Evolutionary conservation across 331 rosid species (phyloP).

Genomic region (Malus hybrid): DNA sequence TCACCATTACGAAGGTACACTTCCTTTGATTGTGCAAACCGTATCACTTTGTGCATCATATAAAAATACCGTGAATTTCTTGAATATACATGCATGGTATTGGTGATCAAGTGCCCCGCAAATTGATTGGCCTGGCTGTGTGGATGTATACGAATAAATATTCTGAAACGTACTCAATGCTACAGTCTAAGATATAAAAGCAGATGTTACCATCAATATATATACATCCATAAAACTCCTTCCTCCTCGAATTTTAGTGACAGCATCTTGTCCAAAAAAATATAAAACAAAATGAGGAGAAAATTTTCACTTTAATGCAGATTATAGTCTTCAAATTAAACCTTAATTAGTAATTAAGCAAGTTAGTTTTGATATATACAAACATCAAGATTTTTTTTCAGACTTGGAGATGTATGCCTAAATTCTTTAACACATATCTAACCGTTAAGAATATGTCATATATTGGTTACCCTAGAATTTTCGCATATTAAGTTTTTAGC

Average conservation of each 20-base stretch:
- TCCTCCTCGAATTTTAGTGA: background rate
- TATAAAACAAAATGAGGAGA: no score
- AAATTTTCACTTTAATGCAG: background rate
- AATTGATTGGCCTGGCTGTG: background rate
- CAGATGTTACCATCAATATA: background rate
- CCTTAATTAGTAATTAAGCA: no score
- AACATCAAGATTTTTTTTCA: no score
- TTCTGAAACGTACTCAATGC: background rate
- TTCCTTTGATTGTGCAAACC: no score
- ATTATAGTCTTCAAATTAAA: no score
- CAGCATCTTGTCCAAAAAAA: background rate
- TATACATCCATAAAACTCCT: background rate
- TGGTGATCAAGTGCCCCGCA: background rate
- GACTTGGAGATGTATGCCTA: no score
- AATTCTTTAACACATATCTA: no score
- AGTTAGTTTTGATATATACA: no score
- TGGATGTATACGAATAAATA: background rate
- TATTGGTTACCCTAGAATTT: no score
- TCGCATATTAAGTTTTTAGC: no score
- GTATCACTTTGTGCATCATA: background rate
- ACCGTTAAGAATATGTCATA: no score
- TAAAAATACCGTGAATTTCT: background rate
- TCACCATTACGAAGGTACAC: no score
- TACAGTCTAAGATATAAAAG: background rate
- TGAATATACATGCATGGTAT: background rate